Evolutionary conservation across 805 yeast genomes (phyloP).

Genomic region (Zygosaccharomyces pseudorouxii): DNA sequence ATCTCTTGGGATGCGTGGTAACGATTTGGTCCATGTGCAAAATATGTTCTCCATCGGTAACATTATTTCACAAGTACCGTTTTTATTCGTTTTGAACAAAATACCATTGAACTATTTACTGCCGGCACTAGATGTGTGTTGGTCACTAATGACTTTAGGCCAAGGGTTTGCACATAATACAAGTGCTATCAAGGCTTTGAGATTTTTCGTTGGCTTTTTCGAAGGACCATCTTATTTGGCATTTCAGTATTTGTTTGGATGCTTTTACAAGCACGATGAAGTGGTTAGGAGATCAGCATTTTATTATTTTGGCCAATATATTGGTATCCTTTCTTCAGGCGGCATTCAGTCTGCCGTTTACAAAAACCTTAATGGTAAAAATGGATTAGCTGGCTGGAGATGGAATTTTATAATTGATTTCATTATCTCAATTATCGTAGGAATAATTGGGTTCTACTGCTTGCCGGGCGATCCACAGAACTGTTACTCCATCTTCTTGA

Average conservation of each 20-base stretch:
- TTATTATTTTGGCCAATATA: constrained; percentile 56
- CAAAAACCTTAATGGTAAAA: constrained; percentile 42
- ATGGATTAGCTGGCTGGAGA: constrained; percentile 62
- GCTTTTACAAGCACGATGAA: constrained; percentile 54
- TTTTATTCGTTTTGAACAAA: constrained; percentile 51
- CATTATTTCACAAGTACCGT: constrained; percentile 58
- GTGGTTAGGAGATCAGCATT: constrained; percentile 58
- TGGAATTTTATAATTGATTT: constrained; percentile 72
- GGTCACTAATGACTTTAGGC: constrained; percentile 59
- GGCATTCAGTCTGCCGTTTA: constrained; percentile 55
- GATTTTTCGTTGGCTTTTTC: constrained; percentile 61
- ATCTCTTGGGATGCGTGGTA: constrained; percentile 52
- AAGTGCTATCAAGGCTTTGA: constrained; percentile 47
- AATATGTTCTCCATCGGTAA: constrained; percentile 56
- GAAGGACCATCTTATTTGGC: constrained; percentile 62
- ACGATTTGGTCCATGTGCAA: constrained; percentile 57
- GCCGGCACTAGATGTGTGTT: constrained; percentile 50
- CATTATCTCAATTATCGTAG: constrained; percentile 52
- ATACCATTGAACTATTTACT: constrained; percentile 46
- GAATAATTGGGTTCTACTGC: constrained; percentile 48
- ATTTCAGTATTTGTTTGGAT: constrained; percentile 52
- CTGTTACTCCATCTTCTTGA: constrained; percentile 48
- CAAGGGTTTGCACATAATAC: constrained; percentile 44
- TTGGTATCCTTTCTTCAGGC: constrained; percentile 60
- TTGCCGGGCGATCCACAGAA: constrained; percentile 65